A percentile compares a stretch with the other conserved stretches of the same genome.
These are phyloP conservation scores for Arthrobotrys megalospora DNA, from an alignment of 2,329 filamentous ascomycete species.

Conservation along the genomic window DNA sequence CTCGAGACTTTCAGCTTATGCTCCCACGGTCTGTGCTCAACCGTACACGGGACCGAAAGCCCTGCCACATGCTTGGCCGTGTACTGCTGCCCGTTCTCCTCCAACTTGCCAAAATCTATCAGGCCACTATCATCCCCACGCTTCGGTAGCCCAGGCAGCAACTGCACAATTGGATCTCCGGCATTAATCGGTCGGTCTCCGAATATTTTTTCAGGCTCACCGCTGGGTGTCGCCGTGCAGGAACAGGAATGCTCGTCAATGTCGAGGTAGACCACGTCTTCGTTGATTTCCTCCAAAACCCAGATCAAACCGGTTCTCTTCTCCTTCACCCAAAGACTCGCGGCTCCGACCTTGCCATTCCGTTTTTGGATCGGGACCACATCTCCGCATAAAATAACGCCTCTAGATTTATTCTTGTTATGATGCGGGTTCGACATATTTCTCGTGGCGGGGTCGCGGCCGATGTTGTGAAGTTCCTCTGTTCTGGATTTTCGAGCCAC, in stretches of 20 bases:
- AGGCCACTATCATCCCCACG: conserved; percentile 77
- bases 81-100: conserved; percentile 82
- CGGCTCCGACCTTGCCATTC: conserved; percentile 90
- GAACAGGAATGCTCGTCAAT: conserved; percentile 46
- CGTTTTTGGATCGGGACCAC: conserved; percentile 98
- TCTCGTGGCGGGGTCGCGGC: conserved; percentile 46
- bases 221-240: conserved; percentile 29
- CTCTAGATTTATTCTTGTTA: conserved; percentile 81
- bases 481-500: conserved; percentile 42
- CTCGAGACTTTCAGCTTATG: conserved; percentile 87
- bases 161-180: conserved; percentile 79
- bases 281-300: conserved; percentile 97
- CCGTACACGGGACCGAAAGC: conserved; percentile 85
- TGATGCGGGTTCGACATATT: conserved; percentile 71
- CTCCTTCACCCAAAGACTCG: conserved; percentile 98
- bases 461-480: conserved; percentile 50
- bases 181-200: conserved; percentile 71
- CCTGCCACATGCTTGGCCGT: conserved; percentile 84
- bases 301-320: conserved; percentile 94
- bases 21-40: conserved; percentile 80
- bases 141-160: conserved; percentile 86
- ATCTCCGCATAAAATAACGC: conserved; percentile 93
- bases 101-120: conserved; percentile 83
- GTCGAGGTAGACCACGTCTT: conserved; percentile 83
- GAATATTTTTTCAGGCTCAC: conserved; percentile 67